These are phyloP conservation scores for Tulasnella sp. DNA, from an alignment of 768 basidiomycete genomes.

Conservation along the genomic window DNA sequence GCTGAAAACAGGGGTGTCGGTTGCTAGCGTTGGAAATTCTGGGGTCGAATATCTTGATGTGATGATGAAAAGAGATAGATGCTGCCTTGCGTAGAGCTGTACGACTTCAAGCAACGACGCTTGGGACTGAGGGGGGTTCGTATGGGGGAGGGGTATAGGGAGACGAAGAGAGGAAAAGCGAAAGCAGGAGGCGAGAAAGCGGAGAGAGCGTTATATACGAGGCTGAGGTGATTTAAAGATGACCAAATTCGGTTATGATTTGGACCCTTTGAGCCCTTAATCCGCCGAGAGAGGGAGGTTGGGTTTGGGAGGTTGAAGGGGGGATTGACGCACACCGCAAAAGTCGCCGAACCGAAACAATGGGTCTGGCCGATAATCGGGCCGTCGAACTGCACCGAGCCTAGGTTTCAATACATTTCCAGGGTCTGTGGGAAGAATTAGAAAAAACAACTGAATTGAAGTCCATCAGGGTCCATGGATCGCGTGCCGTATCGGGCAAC, in stretches of 20 bases:
- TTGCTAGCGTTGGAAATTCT: not conserved
- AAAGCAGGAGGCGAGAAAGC: not conserved
- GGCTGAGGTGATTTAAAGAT: not conserved
- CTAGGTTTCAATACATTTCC: not conserved
- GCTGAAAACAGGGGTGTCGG: not conserved
- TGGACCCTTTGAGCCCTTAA: not conserved
- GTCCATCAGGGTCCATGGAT: not conserved
- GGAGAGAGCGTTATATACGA: not conserved
- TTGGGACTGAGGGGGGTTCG: not conserved
- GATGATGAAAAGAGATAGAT: not conserved
- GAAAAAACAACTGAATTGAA: not conserved
- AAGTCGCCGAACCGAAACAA: not conserved
- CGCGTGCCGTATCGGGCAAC: not conserved
- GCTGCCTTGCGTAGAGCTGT: not conserved
- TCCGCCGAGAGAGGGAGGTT: not conserved
- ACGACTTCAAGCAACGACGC: not conserved
- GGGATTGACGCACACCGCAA: not conserved
- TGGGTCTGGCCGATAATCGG: not conserved
- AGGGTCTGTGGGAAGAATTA: not conserved
- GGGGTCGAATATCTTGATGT: no score
- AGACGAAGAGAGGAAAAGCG: not conserved
- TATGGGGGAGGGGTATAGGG: not conserved
- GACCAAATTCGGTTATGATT: not conserved
- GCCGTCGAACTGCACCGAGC: not conserved
- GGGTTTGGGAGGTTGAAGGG: not conserved